These are phyloP conservation scores for Oxytropis ochrocephala DNA, from an alignment of 306 rosid genomes.

Conservation along the genomic window DNA sequence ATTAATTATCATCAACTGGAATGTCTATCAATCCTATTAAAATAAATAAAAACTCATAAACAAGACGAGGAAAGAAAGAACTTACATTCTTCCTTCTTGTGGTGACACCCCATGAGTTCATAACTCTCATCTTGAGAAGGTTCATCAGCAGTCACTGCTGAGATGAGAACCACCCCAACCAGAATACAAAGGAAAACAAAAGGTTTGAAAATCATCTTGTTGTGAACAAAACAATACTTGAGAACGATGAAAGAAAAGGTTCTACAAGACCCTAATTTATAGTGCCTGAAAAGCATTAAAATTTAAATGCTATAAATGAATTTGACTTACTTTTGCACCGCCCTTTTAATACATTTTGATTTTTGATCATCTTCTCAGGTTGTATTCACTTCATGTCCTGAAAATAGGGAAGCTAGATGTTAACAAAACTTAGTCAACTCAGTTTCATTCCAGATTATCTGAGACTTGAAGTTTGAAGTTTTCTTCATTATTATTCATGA, in stretches of 20 bases:
- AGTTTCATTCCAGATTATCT: background rate
- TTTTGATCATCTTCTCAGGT: background rate
- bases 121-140: background rate
- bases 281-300: background rate
- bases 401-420: too few species aligned
- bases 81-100: background rate
- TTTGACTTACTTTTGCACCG: background rate
- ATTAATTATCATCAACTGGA: background rate
- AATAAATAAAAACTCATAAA: background rate
- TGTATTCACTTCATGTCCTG: too few species aligned
- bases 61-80: background rate
- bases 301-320: background rate
- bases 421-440: too few species aligned
- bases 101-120: background rate
- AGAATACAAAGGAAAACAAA: conserved; percentile 6
- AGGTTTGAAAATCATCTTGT: conserved; percentile 18
- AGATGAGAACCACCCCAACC: background rate
- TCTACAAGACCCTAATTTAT: background rate
- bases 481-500: background rate
- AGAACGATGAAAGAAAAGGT: background rate
- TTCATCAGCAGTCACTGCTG: conserved; percentile 13
- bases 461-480: background rate
- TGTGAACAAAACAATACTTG: background rate
- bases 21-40: background rate
- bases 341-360: background rate